phyloP scores from a whole-genome alignment of 2,329 filamentous ascomycete genomes.

The Aspergillus sp. region DNA sequence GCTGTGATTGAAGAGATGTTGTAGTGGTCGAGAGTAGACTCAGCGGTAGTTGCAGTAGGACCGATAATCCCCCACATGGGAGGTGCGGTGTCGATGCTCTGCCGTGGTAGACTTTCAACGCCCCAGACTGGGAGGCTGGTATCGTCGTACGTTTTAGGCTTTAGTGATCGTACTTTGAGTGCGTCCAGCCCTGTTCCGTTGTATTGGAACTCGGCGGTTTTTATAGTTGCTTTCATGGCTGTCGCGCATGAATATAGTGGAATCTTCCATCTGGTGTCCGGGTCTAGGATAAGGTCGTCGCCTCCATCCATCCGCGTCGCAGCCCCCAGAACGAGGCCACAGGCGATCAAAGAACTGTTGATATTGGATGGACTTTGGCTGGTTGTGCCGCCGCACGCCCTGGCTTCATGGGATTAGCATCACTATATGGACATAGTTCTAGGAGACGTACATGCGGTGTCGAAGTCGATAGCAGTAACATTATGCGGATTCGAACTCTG shows the following conservation, averaged over 20 bases:
- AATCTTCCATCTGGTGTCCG: conserved; percentile 43
- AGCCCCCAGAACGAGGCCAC: conserved; percentile 43
- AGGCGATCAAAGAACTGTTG: conserved; percentile 25
- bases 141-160: background rate
- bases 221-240: conserved; percentile 45
- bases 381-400: background rate
- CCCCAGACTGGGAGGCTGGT: background rate
- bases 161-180: conserved; percentile 29
- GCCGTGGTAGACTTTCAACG: background rate
- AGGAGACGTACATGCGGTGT: background rate
- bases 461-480: background rate
- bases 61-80: background rate
- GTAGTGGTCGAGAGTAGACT: background rate
- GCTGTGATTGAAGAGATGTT: background rate
- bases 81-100: background rate
- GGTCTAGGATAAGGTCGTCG: conserved; percentile 38
- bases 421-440: no score
- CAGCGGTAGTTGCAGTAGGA: background rate
- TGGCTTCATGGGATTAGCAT: no score
- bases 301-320: conserved; percentile 38
- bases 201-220: conserved; percentile 45
- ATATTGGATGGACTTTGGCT: background rate
- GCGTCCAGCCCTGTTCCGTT: conserved; percentile 43
- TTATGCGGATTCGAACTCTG: background rate
- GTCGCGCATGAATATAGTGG: conserved; percentile 48